Evolutionary conservation across 2,329 filamentous ascomycete species (phyloP).

Genomic region (Magnaporthiopsis poae): DNA sequence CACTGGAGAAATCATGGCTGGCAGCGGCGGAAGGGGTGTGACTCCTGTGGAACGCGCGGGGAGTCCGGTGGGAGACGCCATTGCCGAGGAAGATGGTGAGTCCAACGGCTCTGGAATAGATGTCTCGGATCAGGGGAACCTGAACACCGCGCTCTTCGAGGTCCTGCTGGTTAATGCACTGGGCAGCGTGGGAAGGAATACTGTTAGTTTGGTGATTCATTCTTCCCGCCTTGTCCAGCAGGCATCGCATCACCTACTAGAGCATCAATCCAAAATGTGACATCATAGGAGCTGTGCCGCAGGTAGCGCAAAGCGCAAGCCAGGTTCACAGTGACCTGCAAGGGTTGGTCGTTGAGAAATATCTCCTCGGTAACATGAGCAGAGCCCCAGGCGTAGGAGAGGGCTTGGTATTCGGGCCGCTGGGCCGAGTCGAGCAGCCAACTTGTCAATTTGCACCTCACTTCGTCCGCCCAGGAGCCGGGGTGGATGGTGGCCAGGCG

Average conservation of each 20-base stretch:
- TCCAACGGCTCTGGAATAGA: not conserved
- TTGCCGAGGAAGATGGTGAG: not conserved
- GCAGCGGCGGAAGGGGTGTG: not conserved
- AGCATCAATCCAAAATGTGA: not conserved
- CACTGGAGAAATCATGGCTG: not conserved
- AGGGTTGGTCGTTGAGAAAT: not conserved
- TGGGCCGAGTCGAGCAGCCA: not conserved
- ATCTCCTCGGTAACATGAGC: not conserved
- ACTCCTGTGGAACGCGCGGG: not conserved
- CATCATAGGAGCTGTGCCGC: not conserved
- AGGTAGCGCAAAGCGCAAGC: conserved; percentile 1
- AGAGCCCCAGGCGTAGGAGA: conserved; percentile 1
- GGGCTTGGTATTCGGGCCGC: not conserved
- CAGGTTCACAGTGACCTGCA: not conserved
- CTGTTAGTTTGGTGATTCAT: not conserved
- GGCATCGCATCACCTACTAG: not conserved
- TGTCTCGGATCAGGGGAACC: not conserved
- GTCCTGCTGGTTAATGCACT: conserved; percentile 2
- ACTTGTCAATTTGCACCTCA: not conserved
- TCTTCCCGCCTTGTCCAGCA: too few relatives aligned
- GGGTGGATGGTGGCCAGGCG: not conserved
- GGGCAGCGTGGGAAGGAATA: too few relatives aligned
- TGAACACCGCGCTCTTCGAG: not conserved
- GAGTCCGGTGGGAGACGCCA: not conserved
- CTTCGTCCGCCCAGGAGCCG: not conserved